phyloP scores from a whole-genome alignment of 345 rosid species.

The Nasturtium officinale region DNA sequence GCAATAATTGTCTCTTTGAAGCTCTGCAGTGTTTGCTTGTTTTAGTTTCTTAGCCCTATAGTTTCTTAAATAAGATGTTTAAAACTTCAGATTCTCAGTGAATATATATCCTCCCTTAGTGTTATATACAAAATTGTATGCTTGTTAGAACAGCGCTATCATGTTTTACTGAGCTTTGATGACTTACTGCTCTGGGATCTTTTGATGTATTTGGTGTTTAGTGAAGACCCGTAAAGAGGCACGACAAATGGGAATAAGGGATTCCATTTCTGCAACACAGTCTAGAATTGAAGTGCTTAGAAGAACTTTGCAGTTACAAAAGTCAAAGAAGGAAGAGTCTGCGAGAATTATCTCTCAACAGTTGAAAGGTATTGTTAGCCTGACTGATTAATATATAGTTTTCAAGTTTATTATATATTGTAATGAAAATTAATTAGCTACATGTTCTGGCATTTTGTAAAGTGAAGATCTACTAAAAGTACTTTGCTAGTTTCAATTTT shows the following conservation, averaged over 20 bases:
- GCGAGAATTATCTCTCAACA: constrained; percentile 58
- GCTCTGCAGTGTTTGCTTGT: background rate
- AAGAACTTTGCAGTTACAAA: constrained; percentile 58
- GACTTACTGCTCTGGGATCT: background rate
- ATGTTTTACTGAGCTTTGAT: constrained; percentile 7
- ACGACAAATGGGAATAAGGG: constrained; percentile 64
- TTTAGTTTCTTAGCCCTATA: background rate
- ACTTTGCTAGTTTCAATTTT: constrained; percentile 15
- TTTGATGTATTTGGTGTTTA: constrained; percentile 33
- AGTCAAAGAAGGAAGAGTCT: constrained; percentile 66
- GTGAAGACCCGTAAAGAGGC: constrained; percentile 86
- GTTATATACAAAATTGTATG: background rate
- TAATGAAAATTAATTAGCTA: constrained; percentile 3
- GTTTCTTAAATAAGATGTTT: background rate
- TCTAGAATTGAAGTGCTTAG: constrained; percentile 62
- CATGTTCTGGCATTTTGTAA: constrained; percentile 1
- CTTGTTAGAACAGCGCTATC: background rate
- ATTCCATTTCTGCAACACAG: constrained; percentile 61
- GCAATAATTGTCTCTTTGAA: background rate
- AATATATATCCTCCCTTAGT: background rate
- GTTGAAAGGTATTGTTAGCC: constrained; percentile 53
- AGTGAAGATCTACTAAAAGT: background rate
- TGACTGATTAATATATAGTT: background rate
- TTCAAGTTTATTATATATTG: constrained; percentile 1
- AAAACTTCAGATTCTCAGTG: background rate